Conservation (phyloP, 495 filamentous ascomycete genomes). For the Glonium stellatum region DNA sequence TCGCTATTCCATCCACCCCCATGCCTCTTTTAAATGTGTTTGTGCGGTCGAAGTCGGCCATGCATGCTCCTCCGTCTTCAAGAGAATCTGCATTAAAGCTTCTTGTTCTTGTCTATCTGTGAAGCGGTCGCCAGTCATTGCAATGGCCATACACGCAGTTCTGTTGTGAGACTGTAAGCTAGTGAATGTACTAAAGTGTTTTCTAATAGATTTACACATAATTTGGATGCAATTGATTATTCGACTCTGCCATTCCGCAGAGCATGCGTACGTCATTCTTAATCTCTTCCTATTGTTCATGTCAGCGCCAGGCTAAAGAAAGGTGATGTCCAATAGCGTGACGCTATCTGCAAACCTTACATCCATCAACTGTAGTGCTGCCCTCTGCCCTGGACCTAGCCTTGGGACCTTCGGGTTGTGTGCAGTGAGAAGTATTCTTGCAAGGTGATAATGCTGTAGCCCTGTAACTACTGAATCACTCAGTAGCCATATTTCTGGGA, state of each 20-base stretch:
- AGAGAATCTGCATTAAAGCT: slow-evolving; percentile 40
- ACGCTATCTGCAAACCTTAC: neutral
- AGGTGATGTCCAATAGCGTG: neutral
- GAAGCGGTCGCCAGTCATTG: slow-evolving; percentile 45
- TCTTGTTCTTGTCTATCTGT: slow-evolving; percentile 38
- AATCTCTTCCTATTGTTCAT: slow-evolving; percentile 37
- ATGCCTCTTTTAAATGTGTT: slow-evolving; percentile 10
- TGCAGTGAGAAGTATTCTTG: slow-evolving; percentile 38
- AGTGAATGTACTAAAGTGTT: slow-evolving; percentile 28
- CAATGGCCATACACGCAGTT: slow-evolving; percentile 24
- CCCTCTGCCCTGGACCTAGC: slow-evolving; percentile 33
- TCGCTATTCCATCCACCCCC: slow-evolving; percentile 1
- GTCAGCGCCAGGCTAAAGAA: neutral
- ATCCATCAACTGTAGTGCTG: slow-evolving; percentile 20
- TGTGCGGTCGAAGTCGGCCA: slow-evolving; percentile 40
- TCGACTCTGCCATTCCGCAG: slow-evolving; percentile 47
- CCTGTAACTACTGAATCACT: slow-evolving; percentile 37
- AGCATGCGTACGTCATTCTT: slow-evolving; percentile 40
- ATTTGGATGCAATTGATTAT: slow-evolving; percentile 45
- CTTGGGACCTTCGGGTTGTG: slow-evolving; percentile 39
- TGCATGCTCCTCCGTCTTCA: slow-evolving; percentile 40
- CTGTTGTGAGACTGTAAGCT: neutral
- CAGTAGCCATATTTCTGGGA: slow-evolving; percentile 40
- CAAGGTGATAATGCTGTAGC: slow-evolving; percentile 36
- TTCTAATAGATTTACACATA: too few relatives aligned